Evolutionary conservation across 164 flowering plant species (phyloP), one percentile per base, ranked within the genome.

Genomic region (Paratinospora sagittata): DNA sequence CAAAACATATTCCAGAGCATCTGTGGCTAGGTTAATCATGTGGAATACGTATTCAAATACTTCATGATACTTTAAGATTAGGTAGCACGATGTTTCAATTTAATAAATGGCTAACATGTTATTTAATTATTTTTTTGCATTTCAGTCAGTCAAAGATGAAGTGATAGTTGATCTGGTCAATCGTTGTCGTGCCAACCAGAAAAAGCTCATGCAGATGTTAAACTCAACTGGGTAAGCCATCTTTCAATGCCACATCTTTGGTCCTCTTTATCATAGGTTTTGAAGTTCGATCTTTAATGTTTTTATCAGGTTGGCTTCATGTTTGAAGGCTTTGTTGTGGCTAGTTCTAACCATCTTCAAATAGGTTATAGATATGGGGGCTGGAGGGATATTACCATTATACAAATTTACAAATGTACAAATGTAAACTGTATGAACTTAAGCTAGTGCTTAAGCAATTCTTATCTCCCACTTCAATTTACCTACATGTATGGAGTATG

Each of bases 121-220:
- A 43, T 43, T 43, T 43, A 7, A n/a, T 11, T 43, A 43, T 43
- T 43, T 43, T 9, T 43, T 21, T 55, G 61, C 61, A 55, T 55
- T 55, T 7, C 70, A 95, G 98, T 88, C 93, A 49, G 82, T 92
- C 43, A 89, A 88, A 75, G 97, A 93, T 81, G 99, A 95, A 79
- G 84, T 95, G 69, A 88, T 95, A 45, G 86, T 84, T 61, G 99
- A 95, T 81, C 96, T 95, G 72, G 97, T 84, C 19, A 79, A 78
- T 45, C 88, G 73, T 19, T 92, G 99, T 63, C 96, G 89, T 34
- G 68, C 93, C 68, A 86, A 90, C 82, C 98, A 96, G 78, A 93
- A 81, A 80, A 88, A 82, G 81, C 83, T 96, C 70, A 86, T 91
- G 88, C 91, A 91, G 79, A 83, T 88, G 88, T 78, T 95, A 58